Conservation (phyloP, 805 yeast species). For the Jamesozyma lodderae region DNA sequence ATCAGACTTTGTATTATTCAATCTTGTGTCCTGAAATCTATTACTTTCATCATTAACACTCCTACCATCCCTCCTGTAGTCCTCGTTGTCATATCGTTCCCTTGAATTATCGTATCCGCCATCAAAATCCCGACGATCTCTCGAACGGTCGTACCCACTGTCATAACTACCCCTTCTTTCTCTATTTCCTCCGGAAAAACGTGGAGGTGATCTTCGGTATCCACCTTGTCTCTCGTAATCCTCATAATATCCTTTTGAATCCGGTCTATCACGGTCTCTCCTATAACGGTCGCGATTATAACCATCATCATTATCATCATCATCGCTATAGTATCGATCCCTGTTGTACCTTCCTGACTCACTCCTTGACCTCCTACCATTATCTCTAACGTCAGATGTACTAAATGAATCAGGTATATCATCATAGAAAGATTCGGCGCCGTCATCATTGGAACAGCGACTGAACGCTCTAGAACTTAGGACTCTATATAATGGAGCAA, state of each 20-base stretch:
- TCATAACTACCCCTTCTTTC: conserved; percentile 2
- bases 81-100: background rate
- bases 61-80: background rate
- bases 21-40: background rate
- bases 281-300: conserved; percentile 2
- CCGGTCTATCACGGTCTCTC: background rate
- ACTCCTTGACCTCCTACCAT: conserved; percentile 10
- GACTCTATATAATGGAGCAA: conserved; percentile 77
- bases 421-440: conserved; percentile 37
- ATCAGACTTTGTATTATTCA: conserved; percentile 5
- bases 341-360: background rate
- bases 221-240: conserved; percentile 7
- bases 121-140: background rate
- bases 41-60: background rate
- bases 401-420: conserved; percentile 42
- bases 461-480: conserved; percentile 78
- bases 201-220: no score
- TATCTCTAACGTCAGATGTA: conserved; percentile 9
- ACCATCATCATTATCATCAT: background rate
- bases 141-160: no score
- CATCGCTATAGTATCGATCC: background rate
- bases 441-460: conserved; percentile 45
- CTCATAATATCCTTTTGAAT: conserved; percentile 2
- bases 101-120: background rate
- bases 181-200: no score